A percentile compares a stretch with the other conserved stretches of the same genome.
These are phyloP conservation scores for Coemansia sp. DNA, from an alignment of 192 early-diverging fungal species.

Conservation along the genomic window DNA sequence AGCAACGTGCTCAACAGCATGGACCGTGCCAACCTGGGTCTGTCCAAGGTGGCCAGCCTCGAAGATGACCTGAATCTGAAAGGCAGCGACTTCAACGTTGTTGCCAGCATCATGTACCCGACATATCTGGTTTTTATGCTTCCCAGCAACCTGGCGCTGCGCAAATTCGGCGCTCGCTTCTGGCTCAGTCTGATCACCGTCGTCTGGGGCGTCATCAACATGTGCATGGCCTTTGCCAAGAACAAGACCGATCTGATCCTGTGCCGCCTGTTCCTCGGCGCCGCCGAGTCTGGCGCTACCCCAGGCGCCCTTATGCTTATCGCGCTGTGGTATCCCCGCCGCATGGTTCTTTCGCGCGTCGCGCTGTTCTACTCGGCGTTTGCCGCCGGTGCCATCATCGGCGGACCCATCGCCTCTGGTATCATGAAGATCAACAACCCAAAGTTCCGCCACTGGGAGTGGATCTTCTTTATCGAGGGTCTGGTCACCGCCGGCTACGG, in stretches of 20 bases:
- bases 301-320: constrained; percentile 49
- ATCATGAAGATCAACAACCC: constrained; percentile 41
- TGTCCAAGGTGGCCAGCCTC: constrained; percentile 39
- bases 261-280: constrained; percentile 47
- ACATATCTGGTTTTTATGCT: constrained; percentile 47
- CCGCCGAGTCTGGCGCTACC: constrained; percentile 47
- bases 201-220: constrained; percentile 51
- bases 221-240: constrained; percentile 55
- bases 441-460: constrained; percentile 37
- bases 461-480: constrained; percentile 54
- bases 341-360: constrained; percentile 46
- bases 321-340: constrained; percentile 49
- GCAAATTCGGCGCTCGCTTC: constrained; percentile 42
- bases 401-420: constrained; percentile 45
- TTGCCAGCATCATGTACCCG: constrained; percentile 49
- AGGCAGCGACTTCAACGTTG: constrained; percentile 48
- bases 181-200: constrained; percentile 53
- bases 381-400: constrained; percentile 39
- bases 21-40: constrained; percentile 45
- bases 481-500: constrained; percentile 39
- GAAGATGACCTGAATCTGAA: constrained; percentile 30
- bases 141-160: constrained; percentile 47
- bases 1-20: constrained; percentile 52
- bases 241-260: constrained; percentile 40
- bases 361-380: constrained; percentile 49